These are phyloP conservation scores for Aspergillus niger DNA, from an alignment of 2,329 filamentous ascomycete genomes.

Conservation along the genomic window DNA sequence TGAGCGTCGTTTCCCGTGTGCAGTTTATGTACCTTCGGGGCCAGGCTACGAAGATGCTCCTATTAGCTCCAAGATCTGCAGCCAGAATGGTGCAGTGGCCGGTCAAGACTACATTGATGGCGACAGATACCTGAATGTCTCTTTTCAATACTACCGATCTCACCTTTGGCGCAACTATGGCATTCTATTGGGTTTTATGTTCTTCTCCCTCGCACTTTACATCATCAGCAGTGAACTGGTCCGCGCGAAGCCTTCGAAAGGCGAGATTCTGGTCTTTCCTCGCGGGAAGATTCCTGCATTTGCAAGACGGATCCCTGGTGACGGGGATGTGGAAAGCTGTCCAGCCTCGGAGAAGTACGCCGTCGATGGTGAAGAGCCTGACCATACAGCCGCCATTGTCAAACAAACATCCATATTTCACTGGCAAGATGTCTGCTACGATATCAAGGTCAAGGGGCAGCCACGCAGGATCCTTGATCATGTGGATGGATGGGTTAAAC, in stretches of 20 bases:
- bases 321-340: conserved; percentile 26
- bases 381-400: conserved; percentile 68
- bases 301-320: conserved; percentile 23
- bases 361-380: conserved; percentile 74
- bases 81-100: conserved; percentile 57
- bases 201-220: conserved; percentile 62
- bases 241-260: conserved; percentile 68
- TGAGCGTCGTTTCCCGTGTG: conserved; percentile 59
- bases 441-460: conserved; percentile 76
- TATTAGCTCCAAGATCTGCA: conserved; percentile 55
- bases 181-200: conserved; percentile 63
- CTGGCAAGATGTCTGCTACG: conserved; percentile 81
- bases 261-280: conserved; percentile 72
- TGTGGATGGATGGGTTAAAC: conserved; percentile 90
- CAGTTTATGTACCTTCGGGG: conserved; percentile 47
- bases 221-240: conserved; percentile 63
- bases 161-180: conserved; percentile 71
- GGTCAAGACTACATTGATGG: conserved; percentile 59
- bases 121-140: conserved; percentile 57
- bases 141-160: conserved; percentile 58
- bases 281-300: conserved; percentile 63
- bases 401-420: conserved; percentile 76
- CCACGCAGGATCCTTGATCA: conserved; percentile 74
- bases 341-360: conserved; percentile 50
- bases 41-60: conserved; percentile 43